These are phyloP conservation scores for Phoenix roebelenii DNA, from an alignment of 176 grass and related monocot genomes.

Conservation along the genomic window DNA sequence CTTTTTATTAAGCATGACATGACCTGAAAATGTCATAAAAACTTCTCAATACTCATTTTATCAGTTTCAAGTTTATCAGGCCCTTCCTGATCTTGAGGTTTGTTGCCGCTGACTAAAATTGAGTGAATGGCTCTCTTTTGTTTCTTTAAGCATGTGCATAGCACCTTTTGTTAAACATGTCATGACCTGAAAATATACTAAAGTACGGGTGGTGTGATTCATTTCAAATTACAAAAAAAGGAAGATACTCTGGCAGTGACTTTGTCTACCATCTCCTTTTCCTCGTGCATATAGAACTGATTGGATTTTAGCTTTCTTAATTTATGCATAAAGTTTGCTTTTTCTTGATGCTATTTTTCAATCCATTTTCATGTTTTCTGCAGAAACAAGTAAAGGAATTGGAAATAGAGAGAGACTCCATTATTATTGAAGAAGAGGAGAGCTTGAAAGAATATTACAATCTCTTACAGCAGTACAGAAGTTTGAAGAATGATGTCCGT, in stretches of 20 bases:
- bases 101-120: not conserved
- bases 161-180: no score
- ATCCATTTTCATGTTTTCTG: slow-evolving; percentile 12
- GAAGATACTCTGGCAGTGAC: no score
- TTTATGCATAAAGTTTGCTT: not conserved
- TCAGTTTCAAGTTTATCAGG: slow-evolving; percentile 1
- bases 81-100: slow-evolving; percentile 3
- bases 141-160: slow-evolving; percentile 5
- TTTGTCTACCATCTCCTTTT: no score
- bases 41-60: no score
- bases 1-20: no score
- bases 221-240: no score
- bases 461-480: slow-evolving; percentile 73
- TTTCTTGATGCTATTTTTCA: not conserved
- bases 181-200: no score
- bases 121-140: not conserved
- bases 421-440: slow-evolving; percentile 93
- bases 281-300: no score
- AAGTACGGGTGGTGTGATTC: no score
- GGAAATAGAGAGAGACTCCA: slow-evolving; percentile 75
- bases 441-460: slow-evolving; percentile 80
- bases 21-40: no score
- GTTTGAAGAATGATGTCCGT: slow-evolving; percentile 63
- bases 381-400: slow-evolving; percentile 86
- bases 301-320: no score